Percentiles rank a stretch among this genome's conserved stretches.
Conservation (phyloP, 1,284 basidiomycete species). For the Naganishia cerealis region DNA sequence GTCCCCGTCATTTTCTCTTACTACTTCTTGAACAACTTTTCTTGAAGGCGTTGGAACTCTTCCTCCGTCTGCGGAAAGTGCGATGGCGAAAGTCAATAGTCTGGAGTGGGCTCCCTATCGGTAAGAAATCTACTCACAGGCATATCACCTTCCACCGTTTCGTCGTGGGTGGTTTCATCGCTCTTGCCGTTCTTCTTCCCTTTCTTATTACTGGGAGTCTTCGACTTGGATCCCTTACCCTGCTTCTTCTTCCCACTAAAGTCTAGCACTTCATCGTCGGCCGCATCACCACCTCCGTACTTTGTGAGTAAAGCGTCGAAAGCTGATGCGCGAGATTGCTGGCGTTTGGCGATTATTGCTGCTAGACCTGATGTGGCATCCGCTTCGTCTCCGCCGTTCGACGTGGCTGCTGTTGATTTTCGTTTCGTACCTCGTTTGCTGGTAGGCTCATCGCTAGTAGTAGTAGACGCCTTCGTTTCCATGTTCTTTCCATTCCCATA, state of each 20-base stretch:
- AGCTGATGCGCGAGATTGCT: slow-evolving; percentile 65
- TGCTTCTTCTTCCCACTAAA: slow-evolving; percentile 45
- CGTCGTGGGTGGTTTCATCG: slow-evolving; percentile 17
- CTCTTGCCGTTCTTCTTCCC: slow-evolving; percentile 34
- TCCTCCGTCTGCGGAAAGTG: slow-evolving; percentile 12
- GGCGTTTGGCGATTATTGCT: slow-evolving; percentile 77
- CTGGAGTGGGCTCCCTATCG: background rate
- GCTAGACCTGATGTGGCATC: slow-evolving; percentile 70
- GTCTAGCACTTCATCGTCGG: slow-evolving; percentile 42
- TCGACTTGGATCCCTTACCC: slow-evolving; percentile 41
- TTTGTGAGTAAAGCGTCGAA: slow-evolving; percentile 78
- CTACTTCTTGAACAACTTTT: slow-evolving; percentile 16
- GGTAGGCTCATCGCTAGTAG: slow-evolving; percentile 58
- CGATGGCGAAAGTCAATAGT: background rate
- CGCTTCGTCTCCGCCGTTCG: slow-evolving; percentile 44
- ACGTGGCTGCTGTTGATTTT: slow-evolving; percentile 20
- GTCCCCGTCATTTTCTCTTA: background rate
- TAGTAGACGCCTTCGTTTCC: slow-evolving; percentile 1
- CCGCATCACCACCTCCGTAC: slow-evolving; percentile 58
- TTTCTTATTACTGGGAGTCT: slow-evolving; percentile 38
- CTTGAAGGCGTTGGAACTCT: slow-evolving; percentile 22
- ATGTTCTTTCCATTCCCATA: slow-evolving; percentile 70
- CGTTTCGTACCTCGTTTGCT: slow-evolving; percentile 40
- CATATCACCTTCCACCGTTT: slow-evolving; percentile 34
- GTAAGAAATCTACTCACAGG: slow-evolving; percentile 35